Evolutionary conservation across 2,329 filamentous ascomycete species (phyloP).

Genomic region (Cladosporium sp.): DNA sequence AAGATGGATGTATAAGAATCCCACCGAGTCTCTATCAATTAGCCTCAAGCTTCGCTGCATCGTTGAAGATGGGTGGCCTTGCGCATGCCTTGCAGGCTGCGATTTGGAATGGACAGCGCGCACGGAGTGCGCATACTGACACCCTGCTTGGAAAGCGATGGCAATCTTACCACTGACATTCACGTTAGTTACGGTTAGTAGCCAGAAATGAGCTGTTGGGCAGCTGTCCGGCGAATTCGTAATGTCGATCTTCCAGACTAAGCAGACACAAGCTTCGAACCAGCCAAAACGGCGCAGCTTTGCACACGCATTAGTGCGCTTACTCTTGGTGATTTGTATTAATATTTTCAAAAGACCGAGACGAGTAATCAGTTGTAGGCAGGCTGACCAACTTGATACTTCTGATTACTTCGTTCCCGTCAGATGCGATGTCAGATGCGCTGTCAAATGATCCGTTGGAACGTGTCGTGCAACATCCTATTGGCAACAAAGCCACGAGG

Average conservation of each 20-base stretch:
- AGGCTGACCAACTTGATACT: too few relatives aligned
- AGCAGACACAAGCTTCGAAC: neutral
- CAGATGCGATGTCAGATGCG: too few relatives aligned
- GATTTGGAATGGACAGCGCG: neutral
- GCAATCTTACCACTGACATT: neutral
- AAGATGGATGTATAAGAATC: neutral
- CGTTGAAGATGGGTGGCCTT: neutral
- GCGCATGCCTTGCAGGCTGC: neutral
- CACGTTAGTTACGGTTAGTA: neutral
- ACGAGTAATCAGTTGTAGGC: too few relatives aligned
- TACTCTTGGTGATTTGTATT: neutral
- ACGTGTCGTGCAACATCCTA: too few relatives aligned
- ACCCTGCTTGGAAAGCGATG: neutral
- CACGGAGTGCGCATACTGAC: neutral
- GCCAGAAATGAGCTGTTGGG: neutral
- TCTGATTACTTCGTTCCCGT: too few relatives aligned
- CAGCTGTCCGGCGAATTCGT: neutral
- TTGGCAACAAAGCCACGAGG: too few relatives aligned
- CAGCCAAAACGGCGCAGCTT: too few relatives aligned
- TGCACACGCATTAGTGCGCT: neutral
- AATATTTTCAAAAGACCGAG: neutral
- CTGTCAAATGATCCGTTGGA: too few relatives aligned
- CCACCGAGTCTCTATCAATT: neutral
- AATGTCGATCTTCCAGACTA: neutral
- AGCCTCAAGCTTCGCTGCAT: neutral